These are phyloP conservation scores for Apiospora malaysiana DNA, from an alignment of 2,329 filamentous ascomycete genomes.

Conservation along the genomic window DNA sequence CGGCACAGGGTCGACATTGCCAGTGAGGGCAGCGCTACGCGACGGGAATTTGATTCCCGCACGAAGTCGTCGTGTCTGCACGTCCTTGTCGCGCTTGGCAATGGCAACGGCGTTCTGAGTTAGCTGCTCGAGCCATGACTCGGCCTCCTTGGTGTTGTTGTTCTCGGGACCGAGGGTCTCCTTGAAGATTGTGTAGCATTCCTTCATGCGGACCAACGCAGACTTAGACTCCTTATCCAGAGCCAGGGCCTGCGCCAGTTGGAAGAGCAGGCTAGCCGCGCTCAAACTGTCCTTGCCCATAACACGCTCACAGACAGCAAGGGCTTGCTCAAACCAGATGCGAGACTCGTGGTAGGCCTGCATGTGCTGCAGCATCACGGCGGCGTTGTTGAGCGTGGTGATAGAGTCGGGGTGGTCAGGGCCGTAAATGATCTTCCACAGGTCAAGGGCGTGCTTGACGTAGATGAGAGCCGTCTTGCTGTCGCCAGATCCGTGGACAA, in stretches of 20 bases:
- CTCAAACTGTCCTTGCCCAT: constrained; percentile 91
- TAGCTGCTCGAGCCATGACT: constrained; percentile 94
- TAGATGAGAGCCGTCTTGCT: constrained; percentile 87
- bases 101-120: constrained; percentile 95
- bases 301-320: constrained; percentile 85
- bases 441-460: constrained; percentile 87
- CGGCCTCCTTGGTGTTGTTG: constrained; percentile 97
- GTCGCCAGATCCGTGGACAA: constrained; percentile 90
- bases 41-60: constrained; percentile 73
- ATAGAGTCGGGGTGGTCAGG: constrained; percentile 94
- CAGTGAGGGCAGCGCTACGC: constrained; percentile 63
- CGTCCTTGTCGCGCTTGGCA: constrained; percentile 90
- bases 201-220: constrained; percentile 91
- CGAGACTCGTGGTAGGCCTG: constrained; percentile 95
- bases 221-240: constrained; percentile 94
- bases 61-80: constrained; percentile 75
- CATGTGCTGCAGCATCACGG: constrained; percentile 95
- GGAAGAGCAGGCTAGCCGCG: constrained; percentile 93
- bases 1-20: constrained; percentile 43
- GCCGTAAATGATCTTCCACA: constrained; percentile 98
- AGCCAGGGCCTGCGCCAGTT: constrained; percentile 92
- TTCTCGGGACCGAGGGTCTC: constrained; percentile 85
- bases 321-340: constrained; percentile 94
- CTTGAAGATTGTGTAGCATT: constrained; percentile 96
- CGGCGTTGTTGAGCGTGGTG: constrained; percentile 97